A percentile compares a stretch with the other conserved stretches of the same genome.
Conservation (phyloP, 2,329 filamentous ascomycete genomes). For the Didymella pinodella region DNA sequence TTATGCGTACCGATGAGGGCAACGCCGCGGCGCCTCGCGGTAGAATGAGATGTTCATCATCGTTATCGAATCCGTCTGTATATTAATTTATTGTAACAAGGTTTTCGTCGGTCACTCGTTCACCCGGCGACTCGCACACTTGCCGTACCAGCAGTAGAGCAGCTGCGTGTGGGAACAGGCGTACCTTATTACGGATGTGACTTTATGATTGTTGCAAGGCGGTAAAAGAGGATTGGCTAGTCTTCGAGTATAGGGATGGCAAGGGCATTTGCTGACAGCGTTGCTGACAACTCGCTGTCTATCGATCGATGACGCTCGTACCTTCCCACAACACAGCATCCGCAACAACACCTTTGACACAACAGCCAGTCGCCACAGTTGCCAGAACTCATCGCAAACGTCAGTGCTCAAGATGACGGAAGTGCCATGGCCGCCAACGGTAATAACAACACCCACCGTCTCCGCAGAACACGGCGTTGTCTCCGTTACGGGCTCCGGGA, state of each 20-base stretch:
- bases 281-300: neutral
- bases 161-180: neutral
- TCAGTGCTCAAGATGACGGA: conserved; percentile 10
- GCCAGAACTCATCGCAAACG: neutral
- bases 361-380: neutral
- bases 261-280: neutral
- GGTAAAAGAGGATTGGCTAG: neutral
- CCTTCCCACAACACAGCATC: neutral
- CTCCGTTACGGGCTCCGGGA: conserved; percentile 7
- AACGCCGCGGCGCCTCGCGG: neutral
- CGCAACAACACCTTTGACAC: neutral
- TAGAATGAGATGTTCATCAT: neutral
- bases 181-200: neutral
- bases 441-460: conserved; percentile 17
- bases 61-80: neutral
- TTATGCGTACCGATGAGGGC: neutral
- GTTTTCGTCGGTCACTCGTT: neutral
- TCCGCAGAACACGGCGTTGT: conserved; percentile 9
- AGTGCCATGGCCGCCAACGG: conserved; percentile 15
- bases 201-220: neutral
- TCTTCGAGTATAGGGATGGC: neutral
- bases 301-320: neutral
- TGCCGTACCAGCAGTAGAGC: neutral
- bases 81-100: neutral
- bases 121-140: neutral